Conservation (phyloP, 164 flowering plant species). For the Tetrastigma voinierianum region DNA sequence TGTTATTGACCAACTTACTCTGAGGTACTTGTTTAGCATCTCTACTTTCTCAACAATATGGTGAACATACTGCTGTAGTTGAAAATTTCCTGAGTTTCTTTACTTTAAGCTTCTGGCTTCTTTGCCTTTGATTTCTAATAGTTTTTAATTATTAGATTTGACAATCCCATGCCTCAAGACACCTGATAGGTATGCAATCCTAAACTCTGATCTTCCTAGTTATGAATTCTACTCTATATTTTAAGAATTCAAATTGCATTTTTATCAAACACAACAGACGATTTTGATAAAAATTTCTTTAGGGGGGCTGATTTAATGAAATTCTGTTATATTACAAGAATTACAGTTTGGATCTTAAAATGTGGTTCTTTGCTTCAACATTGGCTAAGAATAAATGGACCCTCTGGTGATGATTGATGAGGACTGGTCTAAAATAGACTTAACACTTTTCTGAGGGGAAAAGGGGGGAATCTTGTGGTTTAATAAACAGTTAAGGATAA, state of each 20-base stretch:
- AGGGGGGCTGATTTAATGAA: too few species aligned
- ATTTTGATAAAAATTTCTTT: too few species aligned
- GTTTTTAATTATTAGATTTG: constrained; percentile 42
- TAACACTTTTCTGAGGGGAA: neutral
- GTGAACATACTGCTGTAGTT: neutral
- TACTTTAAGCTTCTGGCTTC: neutral
- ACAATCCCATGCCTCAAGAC: constrained; percentile 74
- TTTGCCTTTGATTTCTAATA: constrained; percentile 6
- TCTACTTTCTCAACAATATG: neutral
- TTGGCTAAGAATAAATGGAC: too few species aligned
- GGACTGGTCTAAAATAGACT: neutral
- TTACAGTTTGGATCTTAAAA: too few species aligned
- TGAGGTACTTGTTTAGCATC: constrained; percentile 38
- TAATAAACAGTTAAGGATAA: too few species aligned
- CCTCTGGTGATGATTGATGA: too few species aligned
- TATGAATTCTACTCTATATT: neutral
- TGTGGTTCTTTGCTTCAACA: too few species aligned
- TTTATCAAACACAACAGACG: too few species aligned
- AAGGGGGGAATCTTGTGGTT: too few species aligned
- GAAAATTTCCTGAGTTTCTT: neutral
- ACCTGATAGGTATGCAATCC: constrained; percentile 66
- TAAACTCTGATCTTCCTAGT: neutral
- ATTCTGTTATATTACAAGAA: too few species aligned
- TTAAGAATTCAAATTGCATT: neutral
- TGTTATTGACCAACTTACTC: constrained; percentile 53